These are phyloP conservation scores for Chenopodium suecicum DNA, from an alignment of 148 eudicot species.

Conservation along the genomic window DNA sequence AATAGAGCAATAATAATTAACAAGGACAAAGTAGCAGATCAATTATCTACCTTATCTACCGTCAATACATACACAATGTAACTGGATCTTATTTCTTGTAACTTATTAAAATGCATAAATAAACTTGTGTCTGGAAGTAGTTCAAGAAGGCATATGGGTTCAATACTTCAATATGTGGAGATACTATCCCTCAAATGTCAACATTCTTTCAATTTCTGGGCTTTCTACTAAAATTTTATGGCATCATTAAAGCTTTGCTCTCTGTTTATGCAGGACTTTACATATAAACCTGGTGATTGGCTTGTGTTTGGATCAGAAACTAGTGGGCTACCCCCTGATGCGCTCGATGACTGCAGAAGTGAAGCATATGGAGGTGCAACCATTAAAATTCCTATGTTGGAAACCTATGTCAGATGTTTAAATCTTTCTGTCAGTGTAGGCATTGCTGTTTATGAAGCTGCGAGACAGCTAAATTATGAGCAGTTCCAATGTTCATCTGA, in stretches of 20 bases:
- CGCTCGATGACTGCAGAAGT: slow-evolving; percentile 59
- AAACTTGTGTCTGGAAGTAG: too few species aligned
- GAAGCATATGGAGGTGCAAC: slow-evolving; percentile 72
- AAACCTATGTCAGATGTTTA: slow-evolving; percentile 89
- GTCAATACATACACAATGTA: too few species aligned
- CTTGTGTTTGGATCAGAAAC: slow-evolving; percentile 96
- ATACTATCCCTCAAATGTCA: neutral
- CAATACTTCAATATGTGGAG: too few species aligned
- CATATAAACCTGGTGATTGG: slow-evolving; percentile 90
- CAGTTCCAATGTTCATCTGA: slow-evolving; percentile 54
- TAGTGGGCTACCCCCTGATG: slow-evolving; percentile 79
- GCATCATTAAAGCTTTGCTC: neutral
- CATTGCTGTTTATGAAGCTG: slow-evolving; percentile 88
- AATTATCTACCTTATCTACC: too few species aligned
- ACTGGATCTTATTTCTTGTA: too few species aligned
- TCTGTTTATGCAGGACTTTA: slow-evolving; percentile 52
- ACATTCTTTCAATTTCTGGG: neutral
- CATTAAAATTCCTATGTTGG: slow-evolving; percentile 85
- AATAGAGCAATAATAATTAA: too few species aligned
- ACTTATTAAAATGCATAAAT: too few species aligned
- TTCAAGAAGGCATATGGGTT: too few species aligned
- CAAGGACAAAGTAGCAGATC: too few species aligned
- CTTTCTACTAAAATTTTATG: neutral
- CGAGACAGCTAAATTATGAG: slow-evolving; percentile 87
- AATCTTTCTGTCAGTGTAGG: slow-evolving; percentile 98